Base-by-base conservation (phyloP, 495 filamentous ascomycete genomes). In the Melanomma pulvis-pyrius region DNA sequence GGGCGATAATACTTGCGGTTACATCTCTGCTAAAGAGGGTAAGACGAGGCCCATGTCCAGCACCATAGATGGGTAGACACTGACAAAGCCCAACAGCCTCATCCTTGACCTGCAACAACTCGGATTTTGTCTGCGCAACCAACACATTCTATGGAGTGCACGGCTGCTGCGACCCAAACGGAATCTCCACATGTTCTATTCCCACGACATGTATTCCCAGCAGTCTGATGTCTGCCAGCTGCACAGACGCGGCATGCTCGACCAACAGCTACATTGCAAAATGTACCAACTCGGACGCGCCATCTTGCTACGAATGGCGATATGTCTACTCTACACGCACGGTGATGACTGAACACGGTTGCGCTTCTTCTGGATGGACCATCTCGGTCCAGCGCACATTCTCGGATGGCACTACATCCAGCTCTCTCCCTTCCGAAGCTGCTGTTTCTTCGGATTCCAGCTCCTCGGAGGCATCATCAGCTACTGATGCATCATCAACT, bases 241-340 rank as follows among this genome's bases (percentile, higher is more conserved):
- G 69, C 59, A 71, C 68, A 30, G 61, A 50, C 48, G 26, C 44
- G 12, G 54, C 22, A 29, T 72, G 69, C 59, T 62, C 62, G 17
- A 61, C 26, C 32, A 63, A 72, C 47, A 22, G 50, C 22, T 69
- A 51, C 49, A 63, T 68, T 25, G 58, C 61, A 8, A 72, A 69
- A 65, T 72, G 69, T 47, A 68, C 69, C n/a, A 26, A 44, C 25
- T 26, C 36, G 11, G 47, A 9, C 19, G 22, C 44, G 25, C 65
- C 69, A 26, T 60, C 56, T 28, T 72, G 69, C 58, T 72, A 68
- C 57, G 21, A 68, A 65, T 72, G 65, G 65, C 57, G 39, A 0
- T 72, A 65, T 29, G 65, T 68, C 11, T 72, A 72, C 36, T 22
- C 24, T 3, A 55, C 54, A 17, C 11, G 19, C 4, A 65, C 49